Evolutionary conservation across 768 basidiomycete genomes (phyloP), one percentile per base, ranked within the genome.

Genomic region (Chiua virens): DNA sequence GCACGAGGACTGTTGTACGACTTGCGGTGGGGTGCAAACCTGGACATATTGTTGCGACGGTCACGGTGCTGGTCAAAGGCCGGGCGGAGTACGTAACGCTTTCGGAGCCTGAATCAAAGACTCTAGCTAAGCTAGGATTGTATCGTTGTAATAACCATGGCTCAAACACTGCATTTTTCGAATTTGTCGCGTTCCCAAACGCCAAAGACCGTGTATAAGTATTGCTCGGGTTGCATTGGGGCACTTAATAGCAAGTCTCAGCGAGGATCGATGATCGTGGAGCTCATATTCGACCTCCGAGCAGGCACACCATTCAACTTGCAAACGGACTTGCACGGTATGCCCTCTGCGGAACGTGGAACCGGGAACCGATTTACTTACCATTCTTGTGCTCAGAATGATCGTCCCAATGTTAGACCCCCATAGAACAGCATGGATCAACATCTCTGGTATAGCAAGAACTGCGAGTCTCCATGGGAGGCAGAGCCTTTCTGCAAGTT

Each of bases 11-110:
- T 79, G 66, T 80, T 87, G 35, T 73, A 70, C 4, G 84, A 79
- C 52, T 72, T 79, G 49, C 75, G 73, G 63, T 91, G 89, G 1
- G 89, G 89, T 15, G 88, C 87, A 67, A 78, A 92, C 69, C 86
- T 90, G 53, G 87, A 89, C 89, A 92, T 27, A 8, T 90, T 25
- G 15, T 15, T 2, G 13, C 30, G n/a, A 14, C 14, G 9, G 20
- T 18, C 8, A n/a, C 20, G 15, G 23, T 18, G 45, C 18, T 13
- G 50, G n/a, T n/a, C n/a, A n/a, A 55, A 42, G 1, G 32, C 23
- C 15, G 8, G 10, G 47, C 54, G 54, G 60, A 55, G 57, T 60
- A 46, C 22, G 23, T 10, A 43, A 8, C 20, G 5, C 2, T 1
- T 30, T 30, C 30, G 30, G 30, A 30, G 30, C 5, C 30, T 30